Base-by-base conservation (phyloP, 768 basidiomycete genomes). In the Trametes villosa region DNA sequence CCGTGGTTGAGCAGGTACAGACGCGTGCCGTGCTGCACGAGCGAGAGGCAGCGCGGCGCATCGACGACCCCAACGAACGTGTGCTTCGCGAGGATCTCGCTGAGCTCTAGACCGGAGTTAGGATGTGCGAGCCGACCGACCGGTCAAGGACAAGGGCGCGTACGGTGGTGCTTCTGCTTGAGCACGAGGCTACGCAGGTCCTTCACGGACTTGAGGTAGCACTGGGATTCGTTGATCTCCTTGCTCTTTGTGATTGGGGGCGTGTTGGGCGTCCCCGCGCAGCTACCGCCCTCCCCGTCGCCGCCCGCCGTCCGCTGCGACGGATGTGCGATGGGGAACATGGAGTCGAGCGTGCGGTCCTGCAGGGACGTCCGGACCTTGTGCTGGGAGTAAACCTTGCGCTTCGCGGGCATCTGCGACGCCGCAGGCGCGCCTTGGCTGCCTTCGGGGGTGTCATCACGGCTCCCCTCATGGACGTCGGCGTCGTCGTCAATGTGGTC, bases 11-110 rank as follows among this genome's bases (percentile, higher is more conserved):
- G 81, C 13, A 98, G 81, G 72, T 94, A 99, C 1, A 99, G 77
- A 63, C 94, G 91, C 0, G 92, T 97, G 27, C 86, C 83, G 70
- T 92, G 84, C 72, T 98, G 97, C 2, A 99, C 78, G 31, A 98
- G 75, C 3, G 94, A 91, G 2, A 94, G 77, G 65, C 86, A 89
- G 29, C 85, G 82, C 24, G 82, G 70, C 9, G 86, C 74, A 69
- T 96, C 94, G 9, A 94, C 92, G 36, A 98, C 86, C 2, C 96
- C 96, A 31, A 98, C 94, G 67, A 97, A 97, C 0, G 86, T 90
- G 68, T 97, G 94, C 49, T 92, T 88, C 64, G 87, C 82, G 31
- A 98, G 69, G 46, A 98, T 91, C 68, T 94, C 92, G 0, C 85
- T 83, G 38, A 98, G 76, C 48, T 86, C 96, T 98, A 67, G 26